A percentile compares a stretch with the other conserved stretches of the same genome.
Conservation (phyloP, 495 filamentous ascomycete genomes). For the Corynascus novoguineensis region DNA sequence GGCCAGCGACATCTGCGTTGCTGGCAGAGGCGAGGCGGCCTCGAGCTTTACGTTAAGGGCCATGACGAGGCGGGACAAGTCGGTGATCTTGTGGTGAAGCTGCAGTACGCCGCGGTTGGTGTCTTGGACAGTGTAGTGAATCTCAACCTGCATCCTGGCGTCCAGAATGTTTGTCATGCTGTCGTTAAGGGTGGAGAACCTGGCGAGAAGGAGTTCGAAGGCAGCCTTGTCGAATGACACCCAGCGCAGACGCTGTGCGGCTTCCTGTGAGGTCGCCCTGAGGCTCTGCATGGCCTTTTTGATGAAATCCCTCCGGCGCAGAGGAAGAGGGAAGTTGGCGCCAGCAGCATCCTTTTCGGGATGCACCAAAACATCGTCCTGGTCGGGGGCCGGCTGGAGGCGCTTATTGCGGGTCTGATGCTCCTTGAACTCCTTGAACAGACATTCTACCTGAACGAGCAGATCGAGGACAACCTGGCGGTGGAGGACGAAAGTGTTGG, state of each 20-base stretch:
- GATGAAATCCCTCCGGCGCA: constrained; percentile 34
- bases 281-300: constrained; percentile 38
- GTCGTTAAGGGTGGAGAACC: constrained; percentile 40
- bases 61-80: constrained; percentile 38
- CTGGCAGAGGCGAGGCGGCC: constrained; percentile 13
- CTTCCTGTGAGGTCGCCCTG: constrained; percentile 28
- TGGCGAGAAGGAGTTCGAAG: constrained; percentile 37
- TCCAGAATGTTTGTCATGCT: constrained; percentile 44
- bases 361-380: constrained; percentile 25
- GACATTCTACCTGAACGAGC: constrained; percentile 40
- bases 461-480: constrained; percentile 41
- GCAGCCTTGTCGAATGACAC: constrained; percentile 41
- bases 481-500: constrained; percentile 42
- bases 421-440: constrained; percentile 43
- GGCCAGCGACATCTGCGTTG: constrained; percentile 24
- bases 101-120: constrained; percentile 43
- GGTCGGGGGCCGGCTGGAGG: constrained; percentile 29
- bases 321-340: constrained; percentile 34
- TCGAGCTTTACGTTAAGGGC: constrained; percentile 35
- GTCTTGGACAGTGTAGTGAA: constrained; percentile 40
- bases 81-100: constrained; percentile 38
- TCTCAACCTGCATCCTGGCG: constrained; percentile 40
- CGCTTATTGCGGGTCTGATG: constrained; percentile 32
- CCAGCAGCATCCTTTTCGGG: constrained; percentile 36
- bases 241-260: constrained; percentile 32